A percentile compares a stretch with the other conserved stretches of the same genome.
Evolutionary conservation across 345 rosid species (phyloP).

Genomic region (Sisymbrium irio): DNA sequence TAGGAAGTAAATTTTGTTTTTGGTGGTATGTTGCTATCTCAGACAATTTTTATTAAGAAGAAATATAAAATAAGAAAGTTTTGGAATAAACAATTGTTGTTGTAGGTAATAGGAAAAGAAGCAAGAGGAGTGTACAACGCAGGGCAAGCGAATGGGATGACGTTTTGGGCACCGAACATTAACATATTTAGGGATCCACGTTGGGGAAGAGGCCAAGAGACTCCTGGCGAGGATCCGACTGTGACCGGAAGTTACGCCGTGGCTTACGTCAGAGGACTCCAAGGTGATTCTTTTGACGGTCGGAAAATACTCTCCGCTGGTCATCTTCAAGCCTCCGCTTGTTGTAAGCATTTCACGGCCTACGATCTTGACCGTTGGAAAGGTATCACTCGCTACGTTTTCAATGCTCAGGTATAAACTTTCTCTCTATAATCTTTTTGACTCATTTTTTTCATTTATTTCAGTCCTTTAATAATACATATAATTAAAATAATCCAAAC

Average conservation of each 20-base stretch:
- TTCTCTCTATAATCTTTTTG: neutral
- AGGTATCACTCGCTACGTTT: conserved; percentile 61
- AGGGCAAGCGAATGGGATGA: conserved; percentile 67
- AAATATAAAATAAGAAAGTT: neutral
- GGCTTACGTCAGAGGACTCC: conserved; percentile 74
- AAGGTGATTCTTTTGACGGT: conserved; percentile 54
- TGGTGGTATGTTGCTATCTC: neutral
- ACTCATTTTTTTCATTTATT: neutral
- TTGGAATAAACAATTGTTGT: neutral
- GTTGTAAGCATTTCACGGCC: conserved; percentile 91
- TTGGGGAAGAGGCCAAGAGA: conserved; percentile 95
- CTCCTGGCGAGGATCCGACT: conserved; percentile 85
- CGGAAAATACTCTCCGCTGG: conserved; percentile 33
- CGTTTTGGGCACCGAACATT: conserved; percentile 82
- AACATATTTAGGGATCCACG: conserved; percentile 89
- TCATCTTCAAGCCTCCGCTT: conserved; percentile 69
- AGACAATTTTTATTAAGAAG: no score
- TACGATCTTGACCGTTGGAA: conserved; percentile 91
- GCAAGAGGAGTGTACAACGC: conserved; percentile 67
- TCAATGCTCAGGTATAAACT: conserved; percentile 69
- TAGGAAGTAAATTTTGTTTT: neutral
- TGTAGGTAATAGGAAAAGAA: conserved; percentile 58
- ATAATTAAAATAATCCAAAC: neutral
- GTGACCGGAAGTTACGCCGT: conserved; percentile 61
- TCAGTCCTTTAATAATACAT: neutral